Conservation (phyloP, 73 alveolate species). For the Stentor coeruleus region DNA sequence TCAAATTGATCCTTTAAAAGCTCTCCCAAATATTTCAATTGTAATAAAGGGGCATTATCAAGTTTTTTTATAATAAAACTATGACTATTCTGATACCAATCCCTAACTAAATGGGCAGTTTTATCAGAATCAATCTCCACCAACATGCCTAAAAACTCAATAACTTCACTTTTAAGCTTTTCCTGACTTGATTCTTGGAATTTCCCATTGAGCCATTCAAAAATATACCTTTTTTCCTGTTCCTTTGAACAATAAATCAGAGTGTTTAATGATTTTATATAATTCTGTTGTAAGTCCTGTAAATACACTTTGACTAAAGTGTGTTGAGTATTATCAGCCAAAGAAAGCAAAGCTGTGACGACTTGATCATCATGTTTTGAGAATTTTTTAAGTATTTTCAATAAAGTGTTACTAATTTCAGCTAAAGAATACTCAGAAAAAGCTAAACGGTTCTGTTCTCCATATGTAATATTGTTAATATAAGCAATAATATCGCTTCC, state of each 20-base stretch:
- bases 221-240: background rate
- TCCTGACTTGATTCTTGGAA: background rate
- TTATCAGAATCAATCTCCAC: slow-evolving; percentile 14
- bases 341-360: background rate
- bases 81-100: slow-evolving; percentile 12
- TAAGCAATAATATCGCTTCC: background rate
- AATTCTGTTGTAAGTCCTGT: background rate
- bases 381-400: background rate
- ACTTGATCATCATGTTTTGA: background rate
- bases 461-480: background rate
- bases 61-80: slow-evolving; percentile 16
- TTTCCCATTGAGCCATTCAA: background rate
- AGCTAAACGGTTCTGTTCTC: background rate
- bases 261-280: background rate
- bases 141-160: background rate
- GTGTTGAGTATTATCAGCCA: background rate
- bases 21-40: slow-evolving; percentile 22
- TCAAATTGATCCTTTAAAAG: background rate
- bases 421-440: background rate
- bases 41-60: slow-evolving; percentile 17
- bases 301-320: background rate
- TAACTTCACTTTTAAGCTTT: background rate
- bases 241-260: background rate
- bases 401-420: background rate
- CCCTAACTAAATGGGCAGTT: slow-evolving; percentile 22